Evolutionary conservation across 2,329 filamentous ascomycete species (phyloP).

Genomic region (Claviceps humidiphila): DNA sequence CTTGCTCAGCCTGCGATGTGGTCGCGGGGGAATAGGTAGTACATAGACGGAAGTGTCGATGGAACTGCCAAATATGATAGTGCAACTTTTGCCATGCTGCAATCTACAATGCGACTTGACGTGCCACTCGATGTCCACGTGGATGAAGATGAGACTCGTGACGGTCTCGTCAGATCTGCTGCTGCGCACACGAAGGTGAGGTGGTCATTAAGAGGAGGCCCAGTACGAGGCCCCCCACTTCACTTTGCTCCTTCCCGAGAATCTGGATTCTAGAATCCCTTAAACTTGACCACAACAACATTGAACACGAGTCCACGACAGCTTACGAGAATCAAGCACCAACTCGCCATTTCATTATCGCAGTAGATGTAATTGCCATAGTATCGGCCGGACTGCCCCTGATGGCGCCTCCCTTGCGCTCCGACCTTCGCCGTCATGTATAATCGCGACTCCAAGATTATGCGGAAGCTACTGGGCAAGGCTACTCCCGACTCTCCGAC

Average conservation of each 20-base stretch:
- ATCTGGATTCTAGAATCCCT: background rate
- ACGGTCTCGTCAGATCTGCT: background rate
- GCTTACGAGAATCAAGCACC: too few species aligned
- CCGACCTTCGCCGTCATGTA: conserved; percentile 28
- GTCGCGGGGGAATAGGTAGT: too few species aligned
- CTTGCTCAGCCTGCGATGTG: too few species aligned
- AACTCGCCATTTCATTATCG: background rate
- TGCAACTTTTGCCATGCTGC: too few species aligned
- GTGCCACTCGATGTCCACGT: background rate
- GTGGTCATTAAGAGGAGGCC: too few species aligned
- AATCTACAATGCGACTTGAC: too few species aligned
- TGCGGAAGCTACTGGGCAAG: conserved; percentile 48
- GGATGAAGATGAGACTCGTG: background rate
- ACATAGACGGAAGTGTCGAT: too few species aligned
- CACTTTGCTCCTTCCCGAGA: background rate
- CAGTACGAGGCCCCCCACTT: background rate
- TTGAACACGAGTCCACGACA: background rate
- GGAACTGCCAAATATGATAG: too few species aligned
- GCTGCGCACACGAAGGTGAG: background rate
- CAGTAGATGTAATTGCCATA: conserved; percentile 1
- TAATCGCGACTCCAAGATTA: conserved; percentile 41
- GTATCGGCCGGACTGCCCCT: conserved; percentile 4
- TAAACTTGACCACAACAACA: background rate
- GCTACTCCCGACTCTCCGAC: conserved; percentile 31
- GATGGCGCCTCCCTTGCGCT: conserved; percentile 21